Evolutionary conservation across 2,329 filamentous ascomycete genomes (phyloP).

Genomic region (Ophiosphaerella korrae): DNA sequence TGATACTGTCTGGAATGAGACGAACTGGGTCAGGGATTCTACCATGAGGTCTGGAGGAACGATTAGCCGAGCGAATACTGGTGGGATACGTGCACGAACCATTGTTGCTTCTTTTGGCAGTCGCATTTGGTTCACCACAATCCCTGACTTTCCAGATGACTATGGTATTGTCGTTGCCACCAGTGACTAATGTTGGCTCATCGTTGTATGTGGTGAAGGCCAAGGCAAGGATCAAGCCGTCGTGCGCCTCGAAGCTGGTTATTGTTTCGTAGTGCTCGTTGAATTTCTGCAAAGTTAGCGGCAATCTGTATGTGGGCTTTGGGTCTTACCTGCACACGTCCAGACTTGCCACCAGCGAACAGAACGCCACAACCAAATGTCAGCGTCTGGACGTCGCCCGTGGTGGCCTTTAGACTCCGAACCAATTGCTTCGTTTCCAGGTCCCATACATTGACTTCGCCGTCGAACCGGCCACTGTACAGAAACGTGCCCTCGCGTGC

Average conservation of each 20-base stretch:
- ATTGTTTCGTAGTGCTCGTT: slow-evolving; percentile 84
- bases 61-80: slow-evolving; percentile 23
- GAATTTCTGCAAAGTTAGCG: slow-evolving; percentile 60
- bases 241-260: slow-evolving; percentile 79
- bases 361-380: slow-evolving; percentile 84
- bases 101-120: slow-evolving; percentile 60
- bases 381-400: slow-evolving; percentile 82
- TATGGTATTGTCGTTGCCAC: slow-evolving; percentile 88
- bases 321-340: slow-evolving; percentile 72
- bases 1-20: slow-evolving; percentile 90
- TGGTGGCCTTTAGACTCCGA: slow-evolving; percentile 80
- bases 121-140: slow-evolving; percentile 53
- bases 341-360: slow-evolving; percentile 87
- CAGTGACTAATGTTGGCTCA: slow-evolving; percentile 87
- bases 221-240: slow-evolving; percentile 86
- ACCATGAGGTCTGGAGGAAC: slow-evolving; percentile 61
- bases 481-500: slow-evolving; percentile 89
- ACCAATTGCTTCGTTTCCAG: slow-evolving; percentile 91
- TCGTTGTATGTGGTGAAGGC: slow-evolving; percentile 72
- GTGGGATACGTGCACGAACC: slow-evolving; percentile 45
- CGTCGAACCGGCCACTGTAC: slow-evolving; percentile 86
- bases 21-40: slow-evolving; percentile 75
- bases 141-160: slow-evolving; percentile 82
- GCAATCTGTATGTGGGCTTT: not conserved
- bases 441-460: slow-evolving; percentile 94